Evolutionary conservation across 306 rosid species (phyloP).

Genomic region (Arachis stenosperma): DNA sequence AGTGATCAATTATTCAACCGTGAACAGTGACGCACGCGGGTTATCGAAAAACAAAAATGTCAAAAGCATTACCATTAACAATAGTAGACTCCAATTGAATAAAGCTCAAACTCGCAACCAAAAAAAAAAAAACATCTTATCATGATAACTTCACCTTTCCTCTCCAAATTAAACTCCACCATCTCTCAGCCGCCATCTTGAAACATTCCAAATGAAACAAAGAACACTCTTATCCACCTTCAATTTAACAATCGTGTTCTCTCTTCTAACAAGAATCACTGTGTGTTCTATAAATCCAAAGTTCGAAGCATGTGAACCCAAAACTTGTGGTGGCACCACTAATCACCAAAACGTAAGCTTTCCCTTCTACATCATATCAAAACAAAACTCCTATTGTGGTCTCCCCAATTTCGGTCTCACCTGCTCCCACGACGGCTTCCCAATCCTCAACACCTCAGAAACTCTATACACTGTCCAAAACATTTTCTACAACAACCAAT

Average conservation of each 20-base stretch:
- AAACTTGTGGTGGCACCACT: not conserved
- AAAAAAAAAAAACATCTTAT: not conserved
- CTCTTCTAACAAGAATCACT: not conserved
- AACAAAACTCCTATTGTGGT: slow-evolving; percentile 42
- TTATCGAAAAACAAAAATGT: too few relatives aligned
- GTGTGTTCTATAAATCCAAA: slow-evolving; percentile 15
- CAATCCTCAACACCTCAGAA: slow-evolving; percentile 25
- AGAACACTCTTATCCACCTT: not conserved
- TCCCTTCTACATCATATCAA: slow-evolving; percentile 44
- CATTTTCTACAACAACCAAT: slow-evolving; percentile 37
- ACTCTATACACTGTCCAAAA: slow-evolving; percentile 24
- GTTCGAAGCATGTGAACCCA: slow-evolving; percentile 39
- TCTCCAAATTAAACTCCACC: too few relatives aligned
- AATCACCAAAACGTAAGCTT: slow-evolving; percentile 38
- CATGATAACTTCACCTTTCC: not conserved
- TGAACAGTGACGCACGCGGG: too few relatives aligned
- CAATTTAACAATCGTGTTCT: not conserved
- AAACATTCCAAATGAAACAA: slow-evolving; percentile 39
- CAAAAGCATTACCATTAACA: too few relatives aligned
- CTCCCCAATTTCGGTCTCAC: slow-evolving; percentile 45
- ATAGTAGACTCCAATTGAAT: too few relatives aligned
- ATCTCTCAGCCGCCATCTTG: too few relatives aligned
- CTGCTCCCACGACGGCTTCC: slow-evolving; percentile 34
- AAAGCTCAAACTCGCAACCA: too few relatives aligned
- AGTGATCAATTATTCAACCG: too few relatives aligned